Conservation (phyloP, 1,284 basidiomycete genomes). For the Puccinia novopanici region DNA sequence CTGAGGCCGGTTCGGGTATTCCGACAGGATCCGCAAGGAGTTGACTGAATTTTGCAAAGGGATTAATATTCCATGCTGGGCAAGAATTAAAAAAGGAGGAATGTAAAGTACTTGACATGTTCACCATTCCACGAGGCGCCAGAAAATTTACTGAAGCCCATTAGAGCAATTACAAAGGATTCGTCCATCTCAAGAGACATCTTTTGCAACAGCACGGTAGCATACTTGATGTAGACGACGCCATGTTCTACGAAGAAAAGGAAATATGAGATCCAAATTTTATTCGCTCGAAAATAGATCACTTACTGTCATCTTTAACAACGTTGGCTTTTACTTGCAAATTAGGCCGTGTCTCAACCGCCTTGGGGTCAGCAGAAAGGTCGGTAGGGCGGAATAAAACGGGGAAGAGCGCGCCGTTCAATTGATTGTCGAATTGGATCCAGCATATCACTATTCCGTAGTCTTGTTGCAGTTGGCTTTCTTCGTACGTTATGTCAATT, state of each 20-base stretch:
- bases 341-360: constrained; percentile 80
- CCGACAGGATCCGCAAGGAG: constrained; percentile 74
- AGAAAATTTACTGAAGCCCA: constrained; percentile 87
- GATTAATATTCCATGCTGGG: background rate
- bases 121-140: constrained; percentile 83
- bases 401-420: constrained; percentile 93
- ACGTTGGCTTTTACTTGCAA: constrained; percentile 85
- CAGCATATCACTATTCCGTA: constrained; percentile 77
- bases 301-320: constrained; percentile 84
- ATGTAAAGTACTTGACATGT: constrained; percentile 54
- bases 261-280: background rate
- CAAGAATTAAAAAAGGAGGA: background rate
- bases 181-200: constrained; percentile 95
- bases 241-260: constrained; percentile 72
- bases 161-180: constrained; percentile 88
- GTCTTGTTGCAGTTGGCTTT: constrained; percentile 78
- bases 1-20: constrained; percentile 75
- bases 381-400: constrained; percentile 95
- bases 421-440: constrained; percentile 97
- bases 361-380: constrained; percentile 76
- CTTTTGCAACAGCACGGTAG: constrained; percentile 88
- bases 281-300: background rate
- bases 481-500: constrained; percentile 81
- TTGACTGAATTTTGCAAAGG: constrained; percentile 63
- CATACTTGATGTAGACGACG: constrained; percentile 95